Percentiles rank a stretch among this genome's conserved stretches.
Conservation (phyloP, 345 rosid species). For the Diplotaxis tenuifolia region DNA sequence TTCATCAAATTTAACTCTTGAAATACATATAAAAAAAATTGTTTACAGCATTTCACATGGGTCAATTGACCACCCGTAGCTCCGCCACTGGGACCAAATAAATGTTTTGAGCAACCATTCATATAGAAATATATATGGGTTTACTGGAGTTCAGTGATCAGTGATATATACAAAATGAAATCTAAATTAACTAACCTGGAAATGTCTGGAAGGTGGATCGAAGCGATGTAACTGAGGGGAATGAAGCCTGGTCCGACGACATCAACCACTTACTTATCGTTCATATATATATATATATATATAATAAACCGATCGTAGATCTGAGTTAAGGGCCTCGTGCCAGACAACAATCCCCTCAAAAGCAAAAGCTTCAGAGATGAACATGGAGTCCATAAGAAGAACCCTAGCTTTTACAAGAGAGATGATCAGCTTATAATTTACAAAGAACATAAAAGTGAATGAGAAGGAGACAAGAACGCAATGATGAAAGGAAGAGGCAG, state of each 20-base stretch:
- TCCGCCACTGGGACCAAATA: too few relatives aligned
- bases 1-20: too few relatives aligned
- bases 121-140: not conserved
- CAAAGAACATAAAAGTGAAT: conserved; percentile 17
- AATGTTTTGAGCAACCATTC: not conserved
- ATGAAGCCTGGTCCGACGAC: conserved; percentile 99
- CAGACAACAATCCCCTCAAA: conserved; percentile 98
- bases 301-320: conserved; percentile 14
- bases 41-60: too few relatives aligned
- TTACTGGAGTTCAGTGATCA: not conserved
- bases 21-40: too few relatives aligned
- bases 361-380: conserved; percentile 45
- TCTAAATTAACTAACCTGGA: conserved; percentile 13
- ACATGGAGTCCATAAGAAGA: conserved; percentile 31
- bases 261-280: conserved; percentile 28
- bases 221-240: conserved; percentile 67
- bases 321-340: conserved; percentile 70
- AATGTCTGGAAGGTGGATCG: not conserved
- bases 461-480: conserved; percentile 36
- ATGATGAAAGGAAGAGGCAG: conserved; percentile 19
- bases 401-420: conserved; percentile 37
- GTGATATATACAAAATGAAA: not conserved
- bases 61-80: too few relatives aligned
- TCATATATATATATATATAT: not conserved
- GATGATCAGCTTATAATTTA: conserved; percentile 12